Conservation (phyloP, 352 stramenopile species). For the Phytophthora chlamydospora region DNA sequence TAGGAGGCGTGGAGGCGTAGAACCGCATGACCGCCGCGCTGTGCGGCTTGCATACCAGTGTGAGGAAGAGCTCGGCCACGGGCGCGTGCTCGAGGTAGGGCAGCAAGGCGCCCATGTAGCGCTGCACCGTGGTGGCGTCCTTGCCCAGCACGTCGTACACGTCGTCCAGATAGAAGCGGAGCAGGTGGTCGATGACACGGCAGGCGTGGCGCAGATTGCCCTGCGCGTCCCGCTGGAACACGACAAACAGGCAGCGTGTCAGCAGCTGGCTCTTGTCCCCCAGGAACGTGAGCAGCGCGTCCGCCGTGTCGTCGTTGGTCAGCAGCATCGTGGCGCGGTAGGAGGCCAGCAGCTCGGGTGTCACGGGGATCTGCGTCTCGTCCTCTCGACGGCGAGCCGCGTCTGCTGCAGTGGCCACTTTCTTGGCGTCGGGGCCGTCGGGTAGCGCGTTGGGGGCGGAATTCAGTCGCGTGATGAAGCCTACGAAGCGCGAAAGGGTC, state of each 20-base stretch:
- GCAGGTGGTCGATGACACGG: slow-evolving; percentile 85
- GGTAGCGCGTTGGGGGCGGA: slow-evolving; percentile 33
- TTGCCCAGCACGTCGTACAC: slow-evolving; percentile 86
- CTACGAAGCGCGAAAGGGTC: slow-evolving; percentile 60
- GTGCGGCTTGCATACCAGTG: slow-evolving; percentile 87
- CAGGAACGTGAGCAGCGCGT: slow-evolving; percentile 84
- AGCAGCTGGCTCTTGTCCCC: slow-evolving; percentile 81
- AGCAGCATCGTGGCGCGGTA: slow-evolving; percentile 91
- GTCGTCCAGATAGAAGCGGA: slow-evolving; percentile 88
- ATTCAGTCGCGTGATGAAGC: slow-evolving; percentile 70
- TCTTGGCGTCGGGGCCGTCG: slow-evolving; percentile 48
- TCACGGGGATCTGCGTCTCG: slow-evolving; percentile 49
- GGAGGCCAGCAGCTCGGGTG: slow-evolving; percentile 69
- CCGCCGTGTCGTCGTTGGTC: slow-evolving; percentile 83
- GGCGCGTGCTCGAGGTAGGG: slow-evolving; percentile 78
- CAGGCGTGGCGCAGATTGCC: slow-evolving; percentile 90
- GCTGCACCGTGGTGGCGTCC: slow-evolving; percentile 60
- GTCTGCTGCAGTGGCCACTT: slow-evolving; percentile 28
- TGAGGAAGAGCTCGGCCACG: slow-evolving; percentile 88
- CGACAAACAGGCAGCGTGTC: slow-evolving; percentile 79
- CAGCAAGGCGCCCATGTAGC: slow-evolving; percentile 90
- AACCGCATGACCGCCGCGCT: slow-evolving; percentile 71
- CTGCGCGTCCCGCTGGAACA: slow-evolving; percentile 69
- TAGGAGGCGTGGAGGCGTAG: slow-evolving; percentile 69
- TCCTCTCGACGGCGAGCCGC: slow-evolving; percentile 24